Evolutionary conservation across 73 alveolate genomes (phyloP), one percentile per base, ranked within the genome.

Genomic region (Symbiodinium natans): DNA sequence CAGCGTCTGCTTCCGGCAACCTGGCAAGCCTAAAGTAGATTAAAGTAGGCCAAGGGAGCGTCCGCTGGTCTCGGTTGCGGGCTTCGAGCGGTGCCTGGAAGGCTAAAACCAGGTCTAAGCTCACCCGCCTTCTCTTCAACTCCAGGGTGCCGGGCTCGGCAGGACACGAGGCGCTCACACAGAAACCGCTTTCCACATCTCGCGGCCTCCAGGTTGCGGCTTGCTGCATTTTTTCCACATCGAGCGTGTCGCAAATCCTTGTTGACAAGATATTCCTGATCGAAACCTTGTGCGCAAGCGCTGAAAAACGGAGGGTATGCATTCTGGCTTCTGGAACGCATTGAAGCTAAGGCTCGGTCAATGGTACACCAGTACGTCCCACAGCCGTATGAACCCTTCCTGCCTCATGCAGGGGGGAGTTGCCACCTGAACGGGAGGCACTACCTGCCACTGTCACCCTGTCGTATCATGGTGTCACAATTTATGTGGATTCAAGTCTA

Each of bases 351-450:
- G 23, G 71, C 17, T 52, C 6, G 71, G 15, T 52, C 71, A 52
- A 7, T 4, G 68, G 68, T 27, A 27, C 13, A 52, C 21, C 17
- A 3, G 0, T 52, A 10, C 71, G 6, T n/a, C n/a, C n/a, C n/a
- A n/a, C n/a, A n/a, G n/a, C n/a, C n/a, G n/a, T n/a, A n/a, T n/a
- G 82, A n/a, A 68, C 2, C 1, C 29, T 31, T 9, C 74, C 63
- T 17, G 63, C 94, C 94, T 87, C 94, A 40, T 87, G 94, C 41
- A 87, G 63, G 29, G 94, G 84, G 19, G 94, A 87, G 94, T 87
- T 87, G 43, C 94, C 94, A 27, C 94, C 94, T 87, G 43, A 31
- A 9, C 25, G 13, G 40, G 46, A 52, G 27, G 3, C 71, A 52
- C 71, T 29, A 52, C 10, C 71, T 52, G 71, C 71, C 71, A 21